Percentiles rank a stretch among this genome's conserved stretches.
phyloP scores from a whole-genome alignment of 331 rosid genomes.

The Quercus tomentella region DNA sequence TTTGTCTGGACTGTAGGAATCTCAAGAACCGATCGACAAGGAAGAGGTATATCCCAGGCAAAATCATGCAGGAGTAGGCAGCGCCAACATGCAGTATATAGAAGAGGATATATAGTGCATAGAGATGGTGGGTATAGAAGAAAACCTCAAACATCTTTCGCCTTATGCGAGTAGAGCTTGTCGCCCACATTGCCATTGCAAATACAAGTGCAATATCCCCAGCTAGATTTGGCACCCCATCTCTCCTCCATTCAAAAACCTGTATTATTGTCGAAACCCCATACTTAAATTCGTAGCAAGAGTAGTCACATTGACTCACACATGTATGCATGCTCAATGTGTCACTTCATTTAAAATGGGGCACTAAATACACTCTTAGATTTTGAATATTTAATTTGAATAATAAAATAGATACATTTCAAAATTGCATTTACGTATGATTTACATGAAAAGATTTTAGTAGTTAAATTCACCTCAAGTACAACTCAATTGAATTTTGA shows the following conservation, averaged over 20 bases:
- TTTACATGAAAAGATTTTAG: too few relatives aligned
- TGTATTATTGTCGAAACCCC: background rate
- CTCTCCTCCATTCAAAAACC: conserved; percentile 57
- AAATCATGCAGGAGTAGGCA: conserved; percentile 47
- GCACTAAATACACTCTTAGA: too few relatives aligned
- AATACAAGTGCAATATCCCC: conserved; percentile 50
- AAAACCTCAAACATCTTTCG: conserved; percentile 71
- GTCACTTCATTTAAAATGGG: too few relatives aligned
- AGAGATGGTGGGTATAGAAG: conserved; percentile 70
- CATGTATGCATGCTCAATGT: too few relatives aligned
- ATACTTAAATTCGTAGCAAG: too few relatives aligned
- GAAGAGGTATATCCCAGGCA: conserved; percentile 73
- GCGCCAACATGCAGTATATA: conserved; percentile 62
- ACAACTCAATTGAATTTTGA: too few relatives aligned
- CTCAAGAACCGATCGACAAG: conserved; percentile 53
- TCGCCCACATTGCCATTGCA: conserved; percentile 55
- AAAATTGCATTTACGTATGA: too few relatives aligned
- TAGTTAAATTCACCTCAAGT: too few relatives aligned
- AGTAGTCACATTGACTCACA: too few relatives aligned
- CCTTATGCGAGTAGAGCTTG: conserved; percentile 41
- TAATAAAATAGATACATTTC: too few relatives aligned
- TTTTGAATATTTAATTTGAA: too few relatives aligned
- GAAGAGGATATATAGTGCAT: conserved; percentile 50
- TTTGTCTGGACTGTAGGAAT: conserved; percentile 54
- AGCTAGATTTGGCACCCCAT: conserved; percentile 53